Percentiles rank a stretch among this genome's conserved stretches.
Evolutionary conservation across 306 rosid genomes (phyloP).

Genomic region (Mimosa pudica): DNA sequence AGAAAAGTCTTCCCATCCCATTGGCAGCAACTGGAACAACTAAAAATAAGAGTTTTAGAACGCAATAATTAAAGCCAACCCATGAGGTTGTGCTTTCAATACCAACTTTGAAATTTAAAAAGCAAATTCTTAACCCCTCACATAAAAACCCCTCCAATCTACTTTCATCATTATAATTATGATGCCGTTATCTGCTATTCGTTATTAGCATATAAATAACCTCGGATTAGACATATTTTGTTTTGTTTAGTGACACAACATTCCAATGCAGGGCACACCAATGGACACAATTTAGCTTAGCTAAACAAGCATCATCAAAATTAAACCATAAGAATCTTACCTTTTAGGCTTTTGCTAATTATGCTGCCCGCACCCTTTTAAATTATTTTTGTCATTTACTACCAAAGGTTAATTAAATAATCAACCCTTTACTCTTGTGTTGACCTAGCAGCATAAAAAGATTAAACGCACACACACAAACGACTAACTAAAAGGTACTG

Average conservation of each 20-base stretch:
- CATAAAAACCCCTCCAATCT: not conserved
- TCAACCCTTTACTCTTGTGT: not conserved
- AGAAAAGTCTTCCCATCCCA: not conserved
- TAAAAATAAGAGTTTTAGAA: slow-evolving; percentile 11
- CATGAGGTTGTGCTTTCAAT: slow-evolving; percentile 14
- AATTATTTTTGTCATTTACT: slow-evolving; percentile 23
- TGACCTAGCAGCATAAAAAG: slow-evolving; percentile 10
- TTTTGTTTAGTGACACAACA: not conserved
- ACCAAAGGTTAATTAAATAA: not conserved
- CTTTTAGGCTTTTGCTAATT: slow-evolving; percentile 24
- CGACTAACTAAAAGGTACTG: not conserved
- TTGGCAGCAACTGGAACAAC: slow-evolving; percentile 2
- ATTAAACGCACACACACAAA: not conserved
- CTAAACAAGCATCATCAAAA: slow-evolving; percentile 6
- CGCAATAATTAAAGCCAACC: slow-evolving; percentile 16
- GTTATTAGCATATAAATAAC: not conserved
- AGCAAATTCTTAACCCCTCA: not conserved
- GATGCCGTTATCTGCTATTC: slow-evolving; percentile 27
- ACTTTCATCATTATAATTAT: slow-evolving; percentile 33
- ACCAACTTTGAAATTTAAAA: slow-evolving; percentile 23
- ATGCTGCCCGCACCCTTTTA: slow-evolving; percentile 20
- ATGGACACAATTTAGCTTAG: not conserved
- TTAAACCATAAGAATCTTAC: slow-evolving; percentile 17
- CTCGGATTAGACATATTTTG: slow-evolving; percentile 18
- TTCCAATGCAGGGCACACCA: not conserved